These are phyloP conservation scores for Prunus davidiana DNA, from an alignment of 306 rosid species.

Conservation along the genomic window DNA sequence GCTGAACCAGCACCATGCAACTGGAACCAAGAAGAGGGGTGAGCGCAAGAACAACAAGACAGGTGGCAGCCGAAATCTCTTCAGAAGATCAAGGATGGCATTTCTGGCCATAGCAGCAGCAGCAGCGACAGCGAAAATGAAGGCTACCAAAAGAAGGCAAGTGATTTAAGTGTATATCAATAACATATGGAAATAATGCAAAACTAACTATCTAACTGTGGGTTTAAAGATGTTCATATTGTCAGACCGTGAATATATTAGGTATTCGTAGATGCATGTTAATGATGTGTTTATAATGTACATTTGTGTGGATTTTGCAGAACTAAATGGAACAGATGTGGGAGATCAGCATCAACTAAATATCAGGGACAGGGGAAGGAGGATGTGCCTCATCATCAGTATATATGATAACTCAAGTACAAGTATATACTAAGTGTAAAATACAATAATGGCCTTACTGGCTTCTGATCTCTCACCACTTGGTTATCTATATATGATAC, in stretches of 20 bases:
- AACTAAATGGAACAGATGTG: background rate
- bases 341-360: background rate
- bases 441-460: background rate
- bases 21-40: background rate
- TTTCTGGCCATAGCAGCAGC: constrained; percentile 14
- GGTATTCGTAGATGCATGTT: background rate
- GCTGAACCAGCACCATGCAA: background rate
- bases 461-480: too few relatives aligned
- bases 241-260: background rate
- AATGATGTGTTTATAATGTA: background rate
- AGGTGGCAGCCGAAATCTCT: background rate
- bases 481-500: too few relatives aligned
- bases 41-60: background rate
- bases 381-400: background rate
- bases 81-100: constrained; percentile 20
- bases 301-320: constrained; percentile 2
- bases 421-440: background rate
- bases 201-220: too few relatives aligned
- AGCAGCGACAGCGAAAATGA: constrained; percentile 22
- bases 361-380: background rate
- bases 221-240: too few relatives aligned
- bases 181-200: too few relatives aligned
- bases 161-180: background rate
- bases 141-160: constrained; percentile 12
- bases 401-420: background rate